Conservation (phyloP, 2,329 filamentous ascomycete species). For the Paecilomyces fulvus region DNA sequence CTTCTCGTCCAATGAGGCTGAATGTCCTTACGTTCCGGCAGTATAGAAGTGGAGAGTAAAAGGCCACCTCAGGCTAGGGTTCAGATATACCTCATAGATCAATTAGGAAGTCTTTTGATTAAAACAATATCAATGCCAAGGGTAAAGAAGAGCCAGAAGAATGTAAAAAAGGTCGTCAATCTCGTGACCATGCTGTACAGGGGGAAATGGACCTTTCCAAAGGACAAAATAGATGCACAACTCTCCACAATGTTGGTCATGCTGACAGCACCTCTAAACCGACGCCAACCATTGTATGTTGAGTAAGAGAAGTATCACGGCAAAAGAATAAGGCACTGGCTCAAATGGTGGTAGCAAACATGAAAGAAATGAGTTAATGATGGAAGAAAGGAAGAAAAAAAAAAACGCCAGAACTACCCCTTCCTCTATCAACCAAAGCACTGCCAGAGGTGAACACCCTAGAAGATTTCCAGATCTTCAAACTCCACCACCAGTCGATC, state of each 20-base stretch:
- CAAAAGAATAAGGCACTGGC: not conserved
- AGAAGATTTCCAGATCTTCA: constrained; percentile 44
- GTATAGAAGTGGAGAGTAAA: not conserved
- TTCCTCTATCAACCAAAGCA: not conserved
- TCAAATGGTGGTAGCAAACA: not conserved
- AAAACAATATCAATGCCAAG: not conserved
- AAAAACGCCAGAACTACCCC: not conserved
- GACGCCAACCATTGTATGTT: not conserved
- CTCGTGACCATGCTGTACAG: not conserved
- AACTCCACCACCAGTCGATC: constrained; percentile 42
- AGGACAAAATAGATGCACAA: constrained; percentile 1
- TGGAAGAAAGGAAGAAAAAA: not conserved
- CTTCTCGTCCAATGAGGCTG: too few relatives aligned
- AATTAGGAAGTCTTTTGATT: not conserved
- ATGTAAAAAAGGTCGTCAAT: not conserved
- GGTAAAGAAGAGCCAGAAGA: not conserved
- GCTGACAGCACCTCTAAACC: not conserved
- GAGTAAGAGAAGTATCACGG: constrained; percentile 1
- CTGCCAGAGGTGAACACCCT: constrained; percentile 7
- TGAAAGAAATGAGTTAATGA: constrained; percentile 1
- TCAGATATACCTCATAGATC: not conserved
- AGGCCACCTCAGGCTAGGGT: not conserved
- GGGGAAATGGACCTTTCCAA: not conserved
- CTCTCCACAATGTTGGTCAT: not conserved
- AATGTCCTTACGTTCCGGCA: not conserved